Evolutionary conservation across 129 eudicot genomes (phyloP).

Genomic region (Arctium minus): DNA sequence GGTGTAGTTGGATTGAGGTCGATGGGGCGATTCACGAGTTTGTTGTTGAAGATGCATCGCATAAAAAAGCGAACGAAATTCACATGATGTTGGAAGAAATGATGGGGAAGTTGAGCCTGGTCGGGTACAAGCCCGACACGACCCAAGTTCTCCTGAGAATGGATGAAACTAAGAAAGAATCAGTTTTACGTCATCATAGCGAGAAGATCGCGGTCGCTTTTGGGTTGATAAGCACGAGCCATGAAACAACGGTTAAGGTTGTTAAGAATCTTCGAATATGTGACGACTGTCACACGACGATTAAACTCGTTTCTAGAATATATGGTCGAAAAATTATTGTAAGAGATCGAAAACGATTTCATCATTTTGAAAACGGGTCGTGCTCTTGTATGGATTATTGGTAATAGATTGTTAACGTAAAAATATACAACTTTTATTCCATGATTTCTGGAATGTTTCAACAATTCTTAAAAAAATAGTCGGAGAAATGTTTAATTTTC

Average conservation of each 20-base stretch:
- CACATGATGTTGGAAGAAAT: constrained; percentile 47
- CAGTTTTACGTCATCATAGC: constrained; percentile 43
- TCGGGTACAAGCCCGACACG: constrained; percentile 44
- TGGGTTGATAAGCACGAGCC: constrained; percentile 44
- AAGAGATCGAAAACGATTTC: constrained; percentile 59
- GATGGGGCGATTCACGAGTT: constrained; percentile 53
- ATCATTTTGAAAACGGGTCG: constrained; percentile 51
- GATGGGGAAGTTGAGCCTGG: constrained; percentile 21
- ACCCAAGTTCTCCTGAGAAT: constrained; percentile 37
- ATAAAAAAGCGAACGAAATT: constrained; percentile 37
- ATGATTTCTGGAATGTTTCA: background rate
- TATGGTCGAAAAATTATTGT: constrained; percentile 35
- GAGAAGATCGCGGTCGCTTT: constrained; percentile 63
- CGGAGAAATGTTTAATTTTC: background rate
- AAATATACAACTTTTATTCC: background rate
- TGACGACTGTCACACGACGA: constrained; percentile 47
- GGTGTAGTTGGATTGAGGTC: constrained; percentile 70
- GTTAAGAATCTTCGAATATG: constrained; percentile 54
- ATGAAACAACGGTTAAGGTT: constrained; percentile 33
- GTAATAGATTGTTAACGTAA: constrained; percentile 8
- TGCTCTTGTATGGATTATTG: constrained; percentile 64
- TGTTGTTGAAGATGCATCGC: constrained; percentile 51
- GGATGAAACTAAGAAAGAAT: constrained; percentile 35
- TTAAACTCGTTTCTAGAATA: constrained; percentile 40
- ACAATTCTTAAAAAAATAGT: no score